These are phyloP conservation scores for Saitozyma podzolica DNA, from an alignment of 768 basidiomycete genomes.

Conservation along the genomic window DNA sequence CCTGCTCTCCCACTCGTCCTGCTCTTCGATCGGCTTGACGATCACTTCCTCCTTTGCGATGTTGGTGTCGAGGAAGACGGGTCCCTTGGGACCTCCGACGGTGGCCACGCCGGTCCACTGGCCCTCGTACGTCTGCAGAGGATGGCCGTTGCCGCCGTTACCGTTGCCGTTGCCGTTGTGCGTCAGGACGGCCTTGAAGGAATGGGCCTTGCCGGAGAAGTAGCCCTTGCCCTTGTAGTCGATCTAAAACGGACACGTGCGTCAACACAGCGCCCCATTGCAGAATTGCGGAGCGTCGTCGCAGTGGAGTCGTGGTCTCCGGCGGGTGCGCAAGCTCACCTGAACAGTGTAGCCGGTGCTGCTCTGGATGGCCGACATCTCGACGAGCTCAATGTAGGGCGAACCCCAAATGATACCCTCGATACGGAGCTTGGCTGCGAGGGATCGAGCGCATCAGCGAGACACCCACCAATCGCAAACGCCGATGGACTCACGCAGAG, in stretches of 20 bases:
- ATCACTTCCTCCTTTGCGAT: conserved; percentile 71
- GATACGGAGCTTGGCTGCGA: conserved; percentile 71
- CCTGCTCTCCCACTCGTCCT: conserved; percentile 81
- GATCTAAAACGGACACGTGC: conserved; percentile 58
- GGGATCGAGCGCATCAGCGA: conserved; percentile 4
- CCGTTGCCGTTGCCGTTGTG: conserved; percentile 52
- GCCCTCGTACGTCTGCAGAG: conserved; percentile 51
- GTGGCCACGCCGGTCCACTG: conserved; percentile 57
- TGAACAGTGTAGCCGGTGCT: conserved; percentile 64
- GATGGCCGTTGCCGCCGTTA: too few species aligned
- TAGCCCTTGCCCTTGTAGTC: conserved; percentile 98
- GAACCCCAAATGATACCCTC: conserved; percentile 82
- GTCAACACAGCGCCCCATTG: background rate
- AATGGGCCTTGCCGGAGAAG: conserved; percentile 87
- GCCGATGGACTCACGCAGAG: conserved; percentile 60
- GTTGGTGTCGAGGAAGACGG: conserved; percentile 66
- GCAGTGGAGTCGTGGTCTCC: background rate
- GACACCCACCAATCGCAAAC: too few species aligned
- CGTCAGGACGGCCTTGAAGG: conserved; percentile 79
- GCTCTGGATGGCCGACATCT: conserved; percentile 73
- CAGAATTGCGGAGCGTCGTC: background rate
- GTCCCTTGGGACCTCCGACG: conserved; percentile 53
- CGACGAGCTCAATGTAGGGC: conserved; percentile 87
- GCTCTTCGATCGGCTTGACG: conserved; percentile 61
- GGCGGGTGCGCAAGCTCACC: conserved; percentile 49